Percentiles rank a stretch among this genome's conserved stretches.
These are phyloP conservation scores for Starmerella stigmatis DNA, from an alignment of 805 yeast species.

Conservation along the genomic window DNA sequence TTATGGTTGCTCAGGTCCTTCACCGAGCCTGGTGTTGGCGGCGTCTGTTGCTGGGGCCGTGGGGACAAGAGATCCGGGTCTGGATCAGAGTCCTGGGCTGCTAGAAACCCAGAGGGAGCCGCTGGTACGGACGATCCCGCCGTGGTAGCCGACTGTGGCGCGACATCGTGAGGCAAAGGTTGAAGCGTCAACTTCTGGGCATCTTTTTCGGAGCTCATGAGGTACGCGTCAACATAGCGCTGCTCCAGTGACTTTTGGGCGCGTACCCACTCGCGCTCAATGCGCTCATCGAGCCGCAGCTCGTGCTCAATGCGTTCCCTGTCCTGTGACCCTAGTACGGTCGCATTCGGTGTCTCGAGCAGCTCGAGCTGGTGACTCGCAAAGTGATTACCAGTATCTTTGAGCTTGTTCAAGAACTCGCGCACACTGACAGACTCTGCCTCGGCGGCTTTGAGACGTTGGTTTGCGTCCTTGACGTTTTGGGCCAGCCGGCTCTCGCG, in stretches of 20 bases:
- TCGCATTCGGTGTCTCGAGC: constrained; percentile 1
- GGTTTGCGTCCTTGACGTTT: neutral
- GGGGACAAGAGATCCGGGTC: neutral
- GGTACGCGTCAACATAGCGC: constrained; percentile 31
- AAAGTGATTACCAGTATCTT: neutral
- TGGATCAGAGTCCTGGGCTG: neutral
- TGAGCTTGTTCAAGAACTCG: constrained; percentile 3
- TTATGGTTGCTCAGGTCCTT: constrained; percentile 2
- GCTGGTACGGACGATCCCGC: neutral
- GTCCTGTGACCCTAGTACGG: neutral
- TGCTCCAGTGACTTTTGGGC: constrained; percentile 30
- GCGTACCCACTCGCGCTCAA: constrained; percentile 32
- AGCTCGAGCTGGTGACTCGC: constrained; percentile 6
- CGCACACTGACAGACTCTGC: neutral
- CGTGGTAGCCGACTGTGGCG: neutral
- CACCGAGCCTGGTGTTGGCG: neutral
- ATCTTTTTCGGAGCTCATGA: constrained; percentile 4
- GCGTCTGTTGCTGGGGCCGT: neutral
- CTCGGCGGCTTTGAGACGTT: neutral
- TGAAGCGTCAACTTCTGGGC: neutral
- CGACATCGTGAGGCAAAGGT: no score
- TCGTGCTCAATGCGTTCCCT: constrained; percentile 12
- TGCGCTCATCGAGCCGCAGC: constrained; percentile 13
- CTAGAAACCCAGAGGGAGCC: neutral
- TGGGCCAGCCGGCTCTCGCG: constrained; percentile 6